Base-by-base conservation (phyloP, 352 stramenopile species). In the Phytopythium cucurbitacearum region DNA sequence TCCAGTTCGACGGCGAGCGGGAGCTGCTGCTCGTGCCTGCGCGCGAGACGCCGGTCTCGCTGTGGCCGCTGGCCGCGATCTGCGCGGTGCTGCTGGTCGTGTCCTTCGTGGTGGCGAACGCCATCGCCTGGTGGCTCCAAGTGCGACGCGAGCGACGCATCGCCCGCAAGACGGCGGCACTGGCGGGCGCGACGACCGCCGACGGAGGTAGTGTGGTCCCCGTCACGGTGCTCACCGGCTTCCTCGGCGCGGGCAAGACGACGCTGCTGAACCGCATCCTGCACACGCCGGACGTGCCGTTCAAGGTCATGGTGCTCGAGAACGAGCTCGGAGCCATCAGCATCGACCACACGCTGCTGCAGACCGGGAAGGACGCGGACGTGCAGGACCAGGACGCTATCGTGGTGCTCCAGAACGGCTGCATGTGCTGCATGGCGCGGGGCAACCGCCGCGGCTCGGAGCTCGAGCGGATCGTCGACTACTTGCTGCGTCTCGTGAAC, bases 361-460 rank as follows among this genome's bases (percentile, higher is more conserved):
- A 67, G 34, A 48, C 61, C 28, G 66, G 64, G 8, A 53, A 46
- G 0, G 69, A 72, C 28, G 54, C 39, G 8, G 51, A 58, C 38
- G 42, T 28, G 21, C 21, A 70, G 3, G 60, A 79, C 9, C 51
- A 63, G 4, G 78, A 89, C 60, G 96, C 98, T 54, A 90, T 99
- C 46, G 96, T 98, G 53, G 96, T 96, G 36, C 96, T 99, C 76
- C 86, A 98, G 72, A 99, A 99, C 69, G 96, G 96, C 40, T 99
- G 97, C 65, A 97, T 99, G 60, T 99, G 97, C 79, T 99, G 97
- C 71, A 97, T 92, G 9, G 89, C 98, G 10, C 59, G 61, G 40
- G 73, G 91, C 9, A 89, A 89, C 33, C 96, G 98, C 39, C 90
- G 97, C 15, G 97, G 91, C 43, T 67, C 68, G 50, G 78, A 89